Percentiles rank a stretch among this genome's conserved stretches.
Conservation (phyloP, 2,329 filamentous ascomycete species). For the Fusarium virguliforme region DNA sequence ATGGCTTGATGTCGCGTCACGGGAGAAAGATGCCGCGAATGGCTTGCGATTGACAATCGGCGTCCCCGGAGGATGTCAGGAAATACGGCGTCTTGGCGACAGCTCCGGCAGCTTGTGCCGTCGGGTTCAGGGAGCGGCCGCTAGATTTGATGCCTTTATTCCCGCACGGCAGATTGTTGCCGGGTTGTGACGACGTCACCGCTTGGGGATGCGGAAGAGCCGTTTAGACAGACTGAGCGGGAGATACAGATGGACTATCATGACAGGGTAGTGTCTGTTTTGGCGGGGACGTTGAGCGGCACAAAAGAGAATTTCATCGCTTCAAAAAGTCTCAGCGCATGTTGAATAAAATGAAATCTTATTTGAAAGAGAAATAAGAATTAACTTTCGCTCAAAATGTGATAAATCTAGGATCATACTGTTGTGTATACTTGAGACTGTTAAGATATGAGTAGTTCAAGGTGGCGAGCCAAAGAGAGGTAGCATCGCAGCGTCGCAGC, state of each 20-base stretch:
- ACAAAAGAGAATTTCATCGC: neutral
- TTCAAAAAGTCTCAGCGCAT: too few species aligned
- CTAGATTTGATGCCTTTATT: slow-evolving; percentile 2
- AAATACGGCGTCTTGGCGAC: neutral
- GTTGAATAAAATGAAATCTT: too few species aligned
- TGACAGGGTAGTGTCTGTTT: neutral
- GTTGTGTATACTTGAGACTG: neutral
- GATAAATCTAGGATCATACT: neutral
- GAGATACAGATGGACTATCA: neutral
- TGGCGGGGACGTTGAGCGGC: neutral
- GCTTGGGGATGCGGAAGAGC: neutral
- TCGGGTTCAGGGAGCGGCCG: slow-evolving; percentile 6
- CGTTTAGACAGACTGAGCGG: neutral
- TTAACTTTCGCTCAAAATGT: too few species aligned
- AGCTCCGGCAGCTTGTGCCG: neutral
- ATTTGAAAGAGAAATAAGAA: too few species aligned
- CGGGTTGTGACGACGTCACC: slow-evolving; percentile 6
- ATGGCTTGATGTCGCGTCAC: neutral
- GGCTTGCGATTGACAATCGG: neutral
- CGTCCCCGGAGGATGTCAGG: neutral
- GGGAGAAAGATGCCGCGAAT: neutral
- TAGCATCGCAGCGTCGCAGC: too few species aligned
- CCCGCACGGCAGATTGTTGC: slow-evolving; percentile 15
- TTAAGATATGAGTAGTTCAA: neutral
- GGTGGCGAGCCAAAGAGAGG: neutral